Evolutionary conservation across 2,329 filamentous ascomycete species (phyloP).

Genomic region (Claviceps sorghi): DNA sequence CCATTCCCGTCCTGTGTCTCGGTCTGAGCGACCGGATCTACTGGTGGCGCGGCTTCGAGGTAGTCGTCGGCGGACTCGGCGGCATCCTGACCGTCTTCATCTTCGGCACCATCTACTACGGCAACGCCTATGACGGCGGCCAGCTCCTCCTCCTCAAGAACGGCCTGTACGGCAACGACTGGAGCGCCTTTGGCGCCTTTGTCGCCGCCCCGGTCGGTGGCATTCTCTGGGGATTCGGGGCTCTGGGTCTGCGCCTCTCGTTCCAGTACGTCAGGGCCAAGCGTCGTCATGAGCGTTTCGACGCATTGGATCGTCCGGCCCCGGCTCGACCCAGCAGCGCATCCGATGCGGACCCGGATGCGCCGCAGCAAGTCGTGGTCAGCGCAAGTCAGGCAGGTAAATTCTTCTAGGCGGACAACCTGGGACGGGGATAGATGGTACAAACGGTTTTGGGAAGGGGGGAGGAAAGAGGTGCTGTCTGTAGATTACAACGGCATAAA

Average conservation of each 20-base stretch:
- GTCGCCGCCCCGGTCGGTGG: conserved; percentile 66
- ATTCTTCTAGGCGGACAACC: conserved; percentile 31
- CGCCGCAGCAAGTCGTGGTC: conserved; percentile 16
- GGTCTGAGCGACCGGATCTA: conserved; percentile 56
- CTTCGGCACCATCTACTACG: conserved; percentile 68
- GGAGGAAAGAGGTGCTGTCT: too few species aligned
- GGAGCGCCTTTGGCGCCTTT: conserved; percentile 73
- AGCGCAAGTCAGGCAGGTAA: conserved; percentile 29
- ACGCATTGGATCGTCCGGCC: conserved; percentile 46
- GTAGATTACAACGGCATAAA: neutral
- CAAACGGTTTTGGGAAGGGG: too few species aligned
- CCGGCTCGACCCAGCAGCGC: conserved; percentile 11
- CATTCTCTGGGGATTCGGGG: conserved; percentile 53
- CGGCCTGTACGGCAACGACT: conserved; percentile 63
- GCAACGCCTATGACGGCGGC: conserved; percentile 45
- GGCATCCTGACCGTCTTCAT: conserved; percentile 69
- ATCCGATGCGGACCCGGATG: neutral
- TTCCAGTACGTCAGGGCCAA: conserved; percentile 45
- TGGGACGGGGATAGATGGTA: neutral
- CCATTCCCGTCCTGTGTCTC: conserved; percentile 61
- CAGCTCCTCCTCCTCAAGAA: conserved; percentile 57
- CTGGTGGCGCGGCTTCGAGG: conserved; percentile 70
- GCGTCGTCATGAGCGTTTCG: conserved; percentile 45
- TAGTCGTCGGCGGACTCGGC: conserved; percentile 62
- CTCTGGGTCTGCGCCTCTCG: conserved; percentile 43